Evolutionary conservation across 2,329 filamentous ascomycete genomes (phyloP), one percentile per base, ranked within the genome.

Genomic region (Truncatella angustata): DNA sequence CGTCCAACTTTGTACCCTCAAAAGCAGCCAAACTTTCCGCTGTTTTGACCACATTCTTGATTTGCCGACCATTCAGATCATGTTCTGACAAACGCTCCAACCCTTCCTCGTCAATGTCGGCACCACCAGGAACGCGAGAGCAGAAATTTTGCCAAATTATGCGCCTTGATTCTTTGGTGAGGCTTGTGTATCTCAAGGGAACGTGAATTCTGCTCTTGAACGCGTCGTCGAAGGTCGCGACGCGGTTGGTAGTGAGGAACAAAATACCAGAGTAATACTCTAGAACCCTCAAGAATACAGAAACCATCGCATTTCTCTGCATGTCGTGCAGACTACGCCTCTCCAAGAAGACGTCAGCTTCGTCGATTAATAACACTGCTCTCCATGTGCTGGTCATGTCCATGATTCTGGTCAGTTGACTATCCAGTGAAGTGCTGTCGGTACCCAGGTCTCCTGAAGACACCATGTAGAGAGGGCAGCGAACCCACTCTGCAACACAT

Each of bases 361-460:
- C 64, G 45, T 67, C 64, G 32, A 65, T 56, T 3, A 67, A 55
- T 2, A 69, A 58, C n/a, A 69, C 64, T 1, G 62, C 63, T 21
- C 62, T 64, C 66, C 74, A 75, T 4, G 68, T 66, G 1, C 66
- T 62, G 7, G 73, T 71, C 32, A 76, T 67, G 51, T 74, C 67
- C 45, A 77, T 61, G 26, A 73, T 49, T 14, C 28, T 21, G 16
- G 24, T 50, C 2, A 56, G 51, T 3, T 56, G 54, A 4, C 50
- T 23, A 43, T 68, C 64, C 2, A 64, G 56, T 11, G 59, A 54
- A 5, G 50, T 35, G 2, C 62, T 53, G 7, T 60, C 54, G 16
- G 59, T 60, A 3, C 66, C 66, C 1, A 69, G 56, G 18, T 66
- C 63, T 12, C 65, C 63, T 2, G 62, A 57, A 18, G 58, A 56